phyloP scores from a whole-genome alignment of 441 rosid genomes.

The Bocquillonia castaneifolia region DNA sequence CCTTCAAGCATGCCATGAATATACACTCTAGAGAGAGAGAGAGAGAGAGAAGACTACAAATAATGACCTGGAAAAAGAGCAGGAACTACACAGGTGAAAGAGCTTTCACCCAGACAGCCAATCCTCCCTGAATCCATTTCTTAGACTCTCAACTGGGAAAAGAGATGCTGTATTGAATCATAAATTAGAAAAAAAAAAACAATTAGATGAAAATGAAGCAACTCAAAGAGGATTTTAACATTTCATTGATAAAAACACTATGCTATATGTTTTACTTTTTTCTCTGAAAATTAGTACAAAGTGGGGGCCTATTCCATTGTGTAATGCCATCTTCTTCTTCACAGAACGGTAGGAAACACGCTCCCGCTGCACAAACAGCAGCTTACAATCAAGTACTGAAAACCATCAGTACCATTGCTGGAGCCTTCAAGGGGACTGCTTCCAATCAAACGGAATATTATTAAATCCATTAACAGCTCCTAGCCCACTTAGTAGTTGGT shows the following conservation, averaged over 20 bases:
- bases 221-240: constrained; percentile 37
- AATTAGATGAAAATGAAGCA: constrained; percentile 26
- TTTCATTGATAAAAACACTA: constrained; percentile 46
- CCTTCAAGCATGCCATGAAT: background rate
- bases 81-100: background rate
- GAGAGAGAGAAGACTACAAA: background rate
- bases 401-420: constrained; percentile 14
- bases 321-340: constrained; percentile 31
- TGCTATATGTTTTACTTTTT: constrained; percentile 44
- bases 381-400: constrained; percentile 24
- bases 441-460: constrained; percentile 88
- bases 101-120: constrained; percentile 4
- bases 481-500: constrained; percentile 60
- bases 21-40: background rate
- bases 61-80: constrained; percentile 7
- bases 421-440: constrained; percentile 46
- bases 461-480: constrained; percentile 78
- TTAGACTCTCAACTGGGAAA: constrained; percentile 4
- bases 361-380: constrained; percentile 39
- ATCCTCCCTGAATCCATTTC: constrained; percentile 15
- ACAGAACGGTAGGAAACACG: constrained; percentile 30
- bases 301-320: constrained; percentile 29
- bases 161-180: constrained; percentile 16
- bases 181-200: constrained; percentile 22
- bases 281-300: constrained; percentile 52